Evolutionary conservation across 495 filamentous ascomycete genomes (phyloP).

Genomic region (Penicillium goetzii): DNA sequence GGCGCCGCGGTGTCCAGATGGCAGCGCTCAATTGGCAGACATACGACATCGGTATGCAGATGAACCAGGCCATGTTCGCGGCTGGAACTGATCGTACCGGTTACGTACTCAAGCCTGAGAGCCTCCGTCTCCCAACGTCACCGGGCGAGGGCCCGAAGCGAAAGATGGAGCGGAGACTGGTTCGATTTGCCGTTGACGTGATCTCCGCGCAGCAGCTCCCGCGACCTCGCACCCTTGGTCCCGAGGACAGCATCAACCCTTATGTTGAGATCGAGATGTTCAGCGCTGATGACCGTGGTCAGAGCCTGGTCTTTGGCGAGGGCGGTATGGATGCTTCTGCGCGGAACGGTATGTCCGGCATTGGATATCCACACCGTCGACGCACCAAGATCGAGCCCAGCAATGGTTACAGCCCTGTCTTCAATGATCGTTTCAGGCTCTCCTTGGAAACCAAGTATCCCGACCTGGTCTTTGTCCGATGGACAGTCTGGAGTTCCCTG

Average conservation of each 20-base stretch:
- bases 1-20: slow-evolving; percentile 96
- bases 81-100: slow-evolving; percentile 83
- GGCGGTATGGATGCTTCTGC: slow-evolving; percentile 72
- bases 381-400: slow-evolving; percentile 76
- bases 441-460: slow-evolving; percentile 87
- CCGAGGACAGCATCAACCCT: slow-evolving; percentile 79
- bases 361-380: slow-evolving; percentile 74
- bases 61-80: slow-evolving; percentile 99
- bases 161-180: slow-evolving; percentile 66
- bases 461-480: slow-evolving; percentile 90
- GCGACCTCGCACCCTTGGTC: slow-evolving; percentile 68
- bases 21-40: slow-evolving; percentile 98
- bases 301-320: slow-evolving; percentile 62
- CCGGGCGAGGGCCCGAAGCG: slow-evolving; percentile 43
- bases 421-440: slow-evolving; percentile 74
- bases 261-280: slow-evolving; percentile 96
- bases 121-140: slow-evolving; percentile 66
- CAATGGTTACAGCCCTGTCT: slow-evolving; percentile 92
- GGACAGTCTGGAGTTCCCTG: slow-evolving; percentile 82
- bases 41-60: slow-evolving; percentile 89
- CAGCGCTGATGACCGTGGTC: slow-evolving; percentile 85
- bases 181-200: slow-evolving; percentile 82
- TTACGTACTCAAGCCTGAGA: slow-evolving; percentile 90
- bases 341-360: slow-evolving; percentile 69
- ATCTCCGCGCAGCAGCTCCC: slow-evolving; percentile 95